Conservation (phyloP, 805 yeast species). For the Metahyphopichia silvanorum region DNA sequence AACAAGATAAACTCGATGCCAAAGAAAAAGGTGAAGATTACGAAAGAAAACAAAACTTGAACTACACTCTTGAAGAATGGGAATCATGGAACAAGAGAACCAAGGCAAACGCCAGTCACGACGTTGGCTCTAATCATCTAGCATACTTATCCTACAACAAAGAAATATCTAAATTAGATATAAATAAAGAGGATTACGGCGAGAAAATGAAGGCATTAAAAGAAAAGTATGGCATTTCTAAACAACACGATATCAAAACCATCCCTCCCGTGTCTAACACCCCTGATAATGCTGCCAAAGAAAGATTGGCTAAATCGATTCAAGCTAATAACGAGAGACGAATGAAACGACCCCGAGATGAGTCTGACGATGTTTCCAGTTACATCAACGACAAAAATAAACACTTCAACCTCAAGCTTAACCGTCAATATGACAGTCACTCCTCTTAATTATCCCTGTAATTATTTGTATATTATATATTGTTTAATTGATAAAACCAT, state of each 20-base stretch:
- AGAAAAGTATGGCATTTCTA: constrained; percentile 9
- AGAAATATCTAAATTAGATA: constrained; percentile 36
- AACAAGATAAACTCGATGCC: constrained; percentile 32
- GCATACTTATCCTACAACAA: constrained; percentile 63
- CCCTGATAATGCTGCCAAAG: constrained; percentile 10
- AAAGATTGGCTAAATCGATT: constrained; percentile 28
- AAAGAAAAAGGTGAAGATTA: constrained; percentile 35
- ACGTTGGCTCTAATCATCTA: constrained; percentile 49
- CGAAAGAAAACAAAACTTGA: constrained; percentile 37
- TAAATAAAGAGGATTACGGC: constrained; percentile 42
- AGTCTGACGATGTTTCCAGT: constrained; percentile 32
- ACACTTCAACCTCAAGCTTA: constrained; percentile 67
- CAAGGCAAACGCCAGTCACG: constrained; percentile 35
- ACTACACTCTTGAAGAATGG: constrained; percentile 61
- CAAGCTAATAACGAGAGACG: constrained; percentile 34
- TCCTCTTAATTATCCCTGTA: too few relatives aligned
- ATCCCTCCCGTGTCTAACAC: neutral
- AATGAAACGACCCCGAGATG: constrained; percentile 33
- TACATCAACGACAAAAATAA: constrained; percentile 69
- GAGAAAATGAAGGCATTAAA: constrained; percentile 29
- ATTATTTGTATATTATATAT: too few relatives aligned
- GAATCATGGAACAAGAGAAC: constrained; percentile 56
- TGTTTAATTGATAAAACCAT: too few relatives aligned
- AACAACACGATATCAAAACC: neutral
- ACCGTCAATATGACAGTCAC: constrained; percentile 56